Evolutionary conservation across 306 rosid species (phyloP), one percentile per base, ranked within the genome.

Genomic region (Pachyrhizus erosus): DNA sequence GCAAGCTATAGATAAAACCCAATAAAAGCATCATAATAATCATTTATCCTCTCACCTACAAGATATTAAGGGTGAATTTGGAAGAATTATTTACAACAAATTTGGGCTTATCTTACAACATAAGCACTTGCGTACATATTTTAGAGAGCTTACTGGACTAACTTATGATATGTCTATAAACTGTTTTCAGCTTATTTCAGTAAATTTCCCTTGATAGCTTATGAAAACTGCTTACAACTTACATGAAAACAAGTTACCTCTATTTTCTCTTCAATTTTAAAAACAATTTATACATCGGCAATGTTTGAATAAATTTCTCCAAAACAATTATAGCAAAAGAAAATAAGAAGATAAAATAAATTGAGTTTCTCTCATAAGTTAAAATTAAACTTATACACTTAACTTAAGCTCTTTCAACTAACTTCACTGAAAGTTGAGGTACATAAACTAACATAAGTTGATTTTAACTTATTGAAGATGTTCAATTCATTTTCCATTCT

Each of bases 11-110:
- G 15, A 70, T 68, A 33, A 20, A 52, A 55, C 66, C 73, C 26
- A 73, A 78, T 52, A 39, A 54, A 66, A 69, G 81, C 52, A 73
- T 51, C 72, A 37, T 67, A 82, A 33, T 65, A 18, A 21, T 66
- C 14, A 0, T 29, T 39, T 76, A 8, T 18, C 67, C 26, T 72
- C 33, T 49, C 73, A 21, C 43, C 9, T 21, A 52, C 60, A 60
- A 81, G 39, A 27, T 8, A 55, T 29, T 57, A 23, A 60, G 17
- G 9, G 18, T 26, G 37, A n/a, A 26, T 60, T 60, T 60, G 37
- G 37, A 60, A 60, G 67, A 60, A 26, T 12, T 11, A 12, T 26
- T 24, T 26, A 60, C 67, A 24, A 12, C n/a, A 1, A 7, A 13
- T 26, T 21, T 12, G 9, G 66, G 34, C 33, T 61, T 61, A 27